A percentile compares a stretch with the other conserved stretches of the same genome.
phyloP scores from a whole-genome alignment of 1,139 yeast species.

The Spencermartinsiella ligniputridi region DNA sequence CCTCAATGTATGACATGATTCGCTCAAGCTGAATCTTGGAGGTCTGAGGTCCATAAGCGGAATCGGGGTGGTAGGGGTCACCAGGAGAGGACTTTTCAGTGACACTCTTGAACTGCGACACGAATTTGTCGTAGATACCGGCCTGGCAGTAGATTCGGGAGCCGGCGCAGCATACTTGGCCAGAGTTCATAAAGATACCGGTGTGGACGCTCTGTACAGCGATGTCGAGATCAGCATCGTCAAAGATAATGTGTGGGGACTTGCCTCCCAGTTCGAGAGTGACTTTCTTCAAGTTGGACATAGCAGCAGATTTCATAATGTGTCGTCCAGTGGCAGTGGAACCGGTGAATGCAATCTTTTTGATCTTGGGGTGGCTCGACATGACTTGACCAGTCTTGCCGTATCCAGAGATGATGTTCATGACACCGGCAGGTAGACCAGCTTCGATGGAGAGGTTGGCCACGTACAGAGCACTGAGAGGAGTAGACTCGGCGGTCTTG shows the following conservation, averaged over 20 bases:
- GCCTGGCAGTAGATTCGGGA: slow-evolving; percentile 78
- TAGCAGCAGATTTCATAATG: slow-evolving; percentile 66
- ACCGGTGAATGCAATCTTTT: slow-evolving; percentile 83
- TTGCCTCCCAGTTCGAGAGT: slow-evolving; percentile 85
- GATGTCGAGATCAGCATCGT: slow-evolving; percentile 61
- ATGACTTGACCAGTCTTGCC: slow-evolving; percentile 76
- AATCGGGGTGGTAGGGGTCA: slow-evolving; percentile 65
- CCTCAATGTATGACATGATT: slow-evolving; percentile 65
- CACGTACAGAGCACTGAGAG: slow-evolving; percentile 67
- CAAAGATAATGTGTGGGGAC: slow-evolving; percentile 72
- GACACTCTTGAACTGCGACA: slow-evolving; percentile 54
- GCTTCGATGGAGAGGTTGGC: slow-evolving; percentile 60
- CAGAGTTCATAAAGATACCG: slow-evolving; percentile 74
- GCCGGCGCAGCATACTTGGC: slow-evolving; percentile 86
- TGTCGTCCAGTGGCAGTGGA: slow-evolving; percentile 73
- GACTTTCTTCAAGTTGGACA: slow-evolving; percentile 66
- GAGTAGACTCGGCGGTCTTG: slow-evolving; percentile 82
- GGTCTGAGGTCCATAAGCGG: slow-evolving; percentile 85
- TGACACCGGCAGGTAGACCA: slow-evolving; percentile 76
- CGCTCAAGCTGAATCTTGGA: slow-evolving; percentile 70
- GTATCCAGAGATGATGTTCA: slow-evolving; percentile 70
- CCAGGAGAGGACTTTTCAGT: slow-evolving; percentile 51
- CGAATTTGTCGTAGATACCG: slow-evolving; percentile 61
- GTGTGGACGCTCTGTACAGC: slow-evolving; percentile 56
- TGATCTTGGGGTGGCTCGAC: slow-evolving; percentile 60